Evolutionary conservation across 148 eudicot species (phyloP), one percentile per base, ranked within the genome.

Genomic region (Rheum nobile): DNA sequence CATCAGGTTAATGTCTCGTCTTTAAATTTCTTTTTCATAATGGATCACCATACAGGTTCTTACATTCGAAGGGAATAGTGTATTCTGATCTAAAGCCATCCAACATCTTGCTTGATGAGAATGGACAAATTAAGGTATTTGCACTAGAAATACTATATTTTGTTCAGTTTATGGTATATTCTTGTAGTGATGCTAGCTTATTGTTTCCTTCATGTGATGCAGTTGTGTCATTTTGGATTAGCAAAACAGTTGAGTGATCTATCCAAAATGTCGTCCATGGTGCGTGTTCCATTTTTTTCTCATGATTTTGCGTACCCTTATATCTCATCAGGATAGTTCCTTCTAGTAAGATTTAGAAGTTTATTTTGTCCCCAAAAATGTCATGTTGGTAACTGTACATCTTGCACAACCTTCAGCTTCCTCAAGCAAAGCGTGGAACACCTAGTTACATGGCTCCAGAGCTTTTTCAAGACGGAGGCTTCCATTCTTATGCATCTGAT

Each of bases 361-460:
- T 26, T 9, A 24, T 28, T 26, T 24, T 55, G 32, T 24, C 22
- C 31, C 63, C 63, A 22, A 7, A 24, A 21, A 8, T 16, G 8
- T 26, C 7, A 26, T 57, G 70, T 6, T 65, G 11, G 21, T 29
- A 65, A 65, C 39, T 65, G 34, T 11, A 57, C 34, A 11, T 11
- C 11, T 21, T 22, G 67, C 32, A 16, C 21, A 57, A 65, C 39
- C 70, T 57, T 75, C 82, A 96, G 99, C 73, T 96, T 71, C 97
- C 99, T 35, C 99, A 96, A 79, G 87, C 90, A 75, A 96, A 89
- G 78, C 97, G 99, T 67, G 99, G 99, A 79, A 96, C 97, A 37
- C 99, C 99, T 13, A 92, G 85, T 80, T 96, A 96, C 80, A 96
- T 96, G 99, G 97, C 99, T 67, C 99, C 99, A 8, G 99, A 96